Base-by-base conservation (phyloP, 345 rosid genomes). In the Crucihimalaya himalaica region DNA sequence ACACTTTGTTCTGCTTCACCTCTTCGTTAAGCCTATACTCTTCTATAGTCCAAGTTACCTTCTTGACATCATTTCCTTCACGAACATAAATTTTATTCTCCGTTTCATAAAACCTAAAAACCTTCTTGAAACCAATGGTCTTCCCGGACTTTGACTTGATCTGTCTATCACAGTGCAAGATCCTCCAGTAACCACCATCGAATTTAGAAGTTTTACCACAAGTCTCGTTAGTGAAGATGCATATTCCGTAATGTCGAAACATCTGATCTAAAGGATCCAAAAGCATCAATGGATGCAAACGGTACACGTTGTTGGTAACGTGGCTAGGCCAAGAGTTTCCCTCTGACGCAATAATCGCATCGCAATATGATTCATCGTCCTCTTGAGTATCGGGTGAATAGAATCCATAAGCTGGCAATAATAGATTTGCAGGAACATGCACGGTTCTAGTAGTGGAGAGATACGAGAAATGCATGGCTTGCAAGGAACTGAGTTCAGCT, bases 71-170 rank as follows among this genome's bases (percentile, higher is more conserved):
- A 1, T 10, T 27, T 20, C 15, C 54, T 10, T 50, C 3, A 50
- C 15, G 0, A 50, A 20, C 7, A 12, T 52, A 1, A n/a, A n/a
- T n/a, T n/a, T n/a, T n/a, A n/a, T n/a, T 40, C 7, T 7, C 6
- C 25, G 46, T 43, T 11, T 45, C 45, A 12, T 23, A 43, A 21
- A 63, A 72, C 70, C 29, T 42, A 4, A 72, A 21, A 43, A 29
- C 16, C 55, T 23, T 72, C 56, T 53, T 72, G 23, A 72, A 20
- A 42, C 70, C 76, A 42, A 53, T 52, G 63, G 32, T 1, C 42
- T 53, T 43, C 15, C 55, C 10, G 1, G 29, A 19, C 7, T 6
- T 13, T 52, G 39, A 45, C 21, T 34, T 51, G 5, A 66, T 35
- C 9, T 3, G 25, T 3, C 12, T 20, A 19, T 20, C 43, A 29